These are phyloP conservation scores for Talaromyces ruber DNA, from an alignment of 495 filamentous ascomycete species.

Conservation along the genomic window DNA sequence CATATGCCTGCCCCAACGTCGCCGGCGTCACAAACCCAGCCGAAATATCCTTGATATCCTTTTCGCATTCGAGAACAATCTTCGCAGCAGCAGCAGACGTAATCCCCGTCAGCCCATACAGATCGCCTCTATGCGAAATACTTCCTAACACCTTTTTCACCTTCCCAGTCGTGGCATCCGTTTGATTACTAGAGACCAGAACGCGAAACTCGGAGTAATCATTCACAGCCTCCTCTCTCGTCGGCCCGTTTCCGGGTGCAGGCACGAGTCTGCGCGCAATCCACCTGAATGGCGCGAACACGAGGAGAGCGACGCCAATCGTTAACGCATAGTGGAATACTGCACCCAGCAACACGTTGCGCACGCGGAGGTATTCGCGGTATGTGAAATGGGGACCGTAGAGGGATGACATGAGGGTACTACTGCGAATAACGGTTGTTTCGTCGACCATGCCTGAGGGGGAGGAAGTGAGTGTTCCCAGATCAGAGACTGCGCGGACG, in stretches of 20 bases:
- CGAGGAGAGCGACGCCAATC: slow-evolving; percentile 41
- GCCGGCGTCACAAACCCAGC: slow-evolving; percentile 78
- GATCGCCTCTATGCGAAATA: slow-evolving; percentile 48
- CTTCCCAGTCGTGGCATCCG: slow-evolving; percentile 18
- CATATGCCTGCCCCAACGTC: slow-evolving; percentile 66
- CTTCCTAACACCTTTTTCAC: slow-evolving; percentile 48
- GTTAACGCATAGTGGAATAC: slow-evolving; percentile 48
- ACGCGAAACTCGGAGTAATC: slow-evolving; percentile 58
- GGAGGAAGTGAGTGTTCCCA: slow-evolving; percentile 61
- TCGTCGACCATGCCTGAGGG: slow-evolving; percentile 50
- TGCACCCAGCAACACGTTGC: slow-evolving; percentile 49
- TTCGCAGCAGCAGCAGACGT: slow-evolving; percentile 62
- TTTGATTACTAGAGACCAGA: slow-evolving; percentile 53
- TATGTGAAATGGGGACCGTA: slow-evolving; percentile 73
- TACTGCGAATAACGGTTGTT: slow-evolving; percentile 64
- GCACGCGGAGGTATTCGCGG: slow-evolving; percentile 55
- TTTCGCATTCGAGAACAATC: slow-evolving; percentile 56
- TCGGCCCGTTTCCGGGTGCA: slow-evolving; percentile 61
- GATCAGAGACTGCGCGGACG: slow-evolving; percentile 47
- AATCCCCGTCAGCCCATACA: slow-evolving; percentile 64
- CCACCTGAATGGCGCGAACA: slow-evolving; percentile 46
- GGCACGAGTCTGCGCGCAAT: slow-evolving; percentile 44
- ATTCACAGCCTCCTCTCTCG: slow-evolving; percentile 43
- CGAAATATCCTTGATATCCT: slow-evolving; percentile 45
- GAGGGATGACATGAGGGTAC: slow-evolving; percentile 58